These are phyloP conservation scores for Coemansia sp. DNA, from an alignment of 192 early-diverging fungal genomes.

Conservation along the genomic window DNA sequence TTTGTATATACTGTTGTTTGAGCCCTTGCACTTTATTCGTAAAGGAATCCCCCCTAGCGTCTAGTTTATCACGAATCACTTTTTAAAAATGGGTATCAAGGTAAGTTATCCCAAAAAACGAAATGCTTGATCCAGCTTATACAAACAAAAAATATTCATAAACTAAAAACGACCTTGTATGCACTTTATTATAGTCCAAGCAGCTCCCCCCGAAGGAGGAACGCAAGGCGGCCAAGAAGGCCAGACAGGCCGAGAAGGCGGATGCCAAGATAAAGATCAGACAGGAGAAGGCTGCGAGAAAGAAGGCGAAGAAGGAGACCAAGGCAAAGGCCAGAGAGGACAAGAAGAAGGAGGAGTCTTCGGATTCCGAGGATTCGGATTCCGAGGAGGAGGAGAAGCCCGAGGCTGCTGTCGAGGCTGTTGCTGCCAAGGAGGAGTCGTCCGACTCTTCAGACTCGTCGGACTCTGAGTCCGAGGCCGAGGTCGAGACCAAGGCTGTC, in stretches of 20 bases:
- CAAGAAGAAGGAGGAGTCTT: conserved; percentile 15
- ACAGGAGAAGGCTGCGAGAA: background rate
- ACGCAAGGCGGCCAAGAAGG: conserved; percentile 19
- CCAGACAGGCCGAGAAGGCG: conserved; percentile 6
- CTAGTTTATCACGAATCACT: background rate
- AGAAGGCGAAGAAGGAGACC: conserved; percentile 8
- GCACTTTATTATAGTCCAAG: conserved; percentile 10
- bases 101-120: background rate
- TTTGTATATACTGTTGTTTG: background rate
- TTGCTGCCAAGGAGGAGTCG: too few relatives aligned
- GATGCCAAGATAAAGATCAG: conserved; percentile 4
- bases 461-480: too few relatives aligned
- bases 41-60: too few relatives aligned
- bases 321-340: background rate
- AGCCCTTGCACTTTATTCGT: background rate
- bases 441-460: too few relatives aligned
- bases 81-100: background rate
- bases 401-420: too few relatives aligned
- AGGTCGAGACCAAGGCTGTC: background rate
- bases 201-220: conserved; percentile 17
- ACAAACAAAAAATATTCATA: background rate
- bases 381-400: conserved; percentile 7
- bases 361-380: conserved; percentile 21
- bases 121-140: background rate
- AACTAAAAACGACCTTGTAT: background rate